Conservation (phyloP, 768 basidiomycete species). For the Boletus pseudopeckii region DNA sequence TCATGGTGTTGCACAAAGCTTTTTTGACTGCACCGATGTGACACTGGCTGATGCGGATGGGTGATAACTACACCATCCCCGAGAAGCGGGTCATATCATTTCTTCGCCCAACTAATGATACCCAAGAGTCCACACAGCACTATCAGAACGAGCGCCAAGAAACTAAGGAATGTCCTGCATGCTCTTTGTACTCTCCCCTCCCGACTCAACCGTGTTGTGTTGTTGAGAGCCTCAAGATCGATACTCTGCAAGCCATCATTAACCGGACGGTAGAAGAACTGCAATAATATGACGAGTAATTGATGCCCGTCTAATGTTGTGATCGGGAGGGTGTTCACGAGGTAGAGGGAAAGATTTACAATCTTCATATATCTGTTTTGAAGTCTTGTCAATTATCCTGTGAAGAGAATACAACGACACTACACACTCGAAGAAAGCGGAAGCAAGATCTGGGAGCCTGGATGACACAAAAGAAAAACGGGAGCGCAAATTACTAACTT, state of each 20-base stretch:
- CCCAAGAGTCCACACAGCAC: constrained; percentile 21
- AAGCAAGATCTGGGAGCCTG: constrained; percentile 23
- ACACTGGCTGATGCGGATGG: not conserved
- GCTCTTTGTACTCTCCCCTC: constrained; percentile 16
- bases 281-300: constrained; percentile 40
- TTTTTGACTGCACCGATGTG: not conserved
- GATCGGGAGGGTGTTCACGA: constrained; percentile 81
- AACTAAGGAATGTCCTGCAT: constrained; percentile 15
- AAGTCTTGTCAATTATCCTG: not conserved
- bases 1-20: not conserved
- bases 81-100: constrained; percentile 8
- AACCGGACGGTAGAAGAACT: constrained; percentile 15
- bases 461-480: constrained; percentile 18
- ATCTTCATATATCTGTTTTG: constrained; percentile 55
- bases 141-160: constrained; percentile 21
- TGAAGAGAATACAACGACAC: not conserved
- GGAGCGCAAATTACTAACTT: constrained; percentile 47
- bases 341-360: constrained; percentile 72
- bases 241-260: constrained; percentile 2
- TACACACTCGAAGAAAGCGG: constrained; percentile 57
- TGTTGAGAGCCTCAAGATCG: constrained; percentile 22
- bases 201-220: not conserved
- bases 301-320: constrained; percentile 68
- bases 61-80: not conserved
- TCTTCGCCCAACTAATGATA: constrained; percentile 12